phyloP scores from a whole-genome alignment of 2,329 filamentous ascomycete species.

The Stachybotrys chlorohalonatus region DNA sequence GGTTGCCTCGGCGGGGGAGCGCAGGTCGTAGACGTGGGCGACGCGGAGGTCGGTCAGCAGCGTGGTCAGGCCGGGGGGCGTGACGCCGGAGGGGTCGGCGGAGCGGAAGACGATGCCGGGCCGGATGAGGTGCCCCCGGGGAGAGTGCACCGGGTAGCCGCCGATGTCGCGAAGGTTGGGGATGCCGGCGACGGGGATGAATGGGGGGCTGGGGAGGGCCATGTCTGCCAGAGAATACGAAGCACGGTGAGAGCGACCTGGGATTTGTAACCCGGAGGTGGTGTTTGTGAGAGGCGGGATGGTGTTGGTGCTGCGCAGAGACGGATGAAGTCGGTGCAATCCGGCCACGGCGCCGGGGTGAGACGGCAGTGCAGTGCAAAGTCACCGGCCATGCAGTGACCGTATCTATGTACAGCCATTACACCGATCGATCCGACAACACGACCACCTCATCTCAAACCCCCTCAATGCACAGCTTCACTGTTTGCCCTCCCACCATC shows the following conservation, averaged over 20 bases:
- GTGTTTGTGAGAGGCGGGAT: neutral
- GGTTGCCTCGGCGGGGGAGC: conserved; percentile 52
- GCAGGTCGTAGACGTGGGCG: conserved; percentile 57
- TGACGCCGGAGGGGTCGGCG: conserved; percentile 54
- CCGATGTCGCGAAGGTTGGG: conserved; percentile 62
- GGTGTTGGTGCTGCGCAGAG: neutral
- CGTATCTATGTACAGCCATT: too few relatives aligned
- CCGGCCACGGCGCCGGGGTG: neutral
- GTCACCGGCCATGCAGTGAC: too few relatives aligned
- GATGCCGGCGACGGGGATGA: conserved; percentile 45
- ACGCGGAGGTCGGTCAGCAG: conserved; percentile 42
- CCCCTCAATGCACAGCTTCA: too few relatives aligned
- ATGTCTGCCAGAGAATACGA: conserved; percentile 2
- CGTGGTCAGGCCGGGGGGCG: conserved; percentile 41
- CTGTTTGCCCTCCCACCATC: too few relatives aligned
- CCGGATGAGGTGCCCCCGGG: conserved; percentile 32
- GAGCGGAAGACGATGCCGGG: conserved; percentile 56
- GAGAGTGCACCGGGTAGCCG: conserved; percentile 38
- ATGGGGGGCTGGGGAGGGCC: conserved; percentile 30
- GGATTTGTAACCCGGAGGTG: too few relatives aligned
- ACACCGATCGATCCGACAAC: too few relatives aligned
- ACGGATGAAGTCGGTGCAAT: neutral
- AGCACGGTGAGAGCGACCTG: too few relatives aligned
- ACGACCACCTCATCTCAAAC: too few relatives aligned
- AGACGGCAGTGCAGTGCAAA: too few relatives aligned